Conservation (phyloP, 2,329 filamentous ascomycete species). For the Zymoseptoria ardabiliae region DNA sequence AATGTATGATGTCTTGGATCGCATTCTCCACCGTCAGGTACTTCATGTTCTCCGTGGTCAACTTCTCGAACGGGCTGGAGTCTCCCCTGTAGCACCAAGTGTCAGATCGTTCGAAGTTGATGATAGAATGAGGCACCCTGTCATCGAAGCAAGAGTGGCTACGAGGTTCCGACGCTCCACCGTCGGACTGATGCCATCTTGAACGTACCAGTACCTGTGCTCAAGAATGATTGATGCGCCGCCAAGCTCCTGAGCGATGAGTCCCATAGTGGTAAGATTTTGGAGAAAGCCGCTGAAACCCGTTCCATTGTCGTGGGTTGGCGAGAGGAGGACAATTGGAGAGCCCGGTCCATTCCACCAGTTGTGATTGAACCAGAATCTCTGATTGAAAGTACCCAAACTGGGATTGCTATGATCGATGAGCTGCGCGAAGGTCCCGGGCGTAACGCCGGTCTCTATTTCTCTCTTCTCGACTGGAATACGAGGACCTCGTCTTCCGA, state of each 20-base stretch:
- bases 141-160: no score
- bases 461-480: background rate
- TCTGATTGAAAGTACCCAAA: constrained; percentile 50
- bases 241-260: constrained; percentile 46
- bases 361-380: constrained; percentile 47
- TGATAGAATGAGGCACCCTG: background rate
- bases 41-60: constrained; percentile 48
- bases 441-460: background rate
- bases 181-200: no score
- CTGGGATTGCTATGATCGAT: constrained; percentile 52
- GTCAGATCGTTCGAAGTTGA: background rate
- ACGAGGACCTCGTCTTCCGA: background rate
- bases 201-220: constrained; percentile 35
- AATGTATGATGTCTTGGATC: constrained; percentile 47
- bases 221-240: constrained; percentile 51
- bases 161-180: no score
- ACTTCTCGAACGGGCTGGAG: constrained; percentile 45
- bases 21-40: constrained; percentile 49
- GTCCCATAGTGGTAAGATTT: constrained; percentile 43
- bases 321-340: constrained; percentile 38
- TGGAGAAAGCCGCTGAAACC: constrained; percentile 45
- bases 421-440: constrained; percentile 45
- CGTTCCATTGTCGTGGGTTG: constrained; percentile 46
- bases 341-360: constrained; percentile 48
- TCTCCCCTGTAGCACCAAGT: constrained; percentile 39